Evolutionary conservation across 805 yeast genomes (phyloP).

Genomic region (Brettanomyces custersianus): DNA sequence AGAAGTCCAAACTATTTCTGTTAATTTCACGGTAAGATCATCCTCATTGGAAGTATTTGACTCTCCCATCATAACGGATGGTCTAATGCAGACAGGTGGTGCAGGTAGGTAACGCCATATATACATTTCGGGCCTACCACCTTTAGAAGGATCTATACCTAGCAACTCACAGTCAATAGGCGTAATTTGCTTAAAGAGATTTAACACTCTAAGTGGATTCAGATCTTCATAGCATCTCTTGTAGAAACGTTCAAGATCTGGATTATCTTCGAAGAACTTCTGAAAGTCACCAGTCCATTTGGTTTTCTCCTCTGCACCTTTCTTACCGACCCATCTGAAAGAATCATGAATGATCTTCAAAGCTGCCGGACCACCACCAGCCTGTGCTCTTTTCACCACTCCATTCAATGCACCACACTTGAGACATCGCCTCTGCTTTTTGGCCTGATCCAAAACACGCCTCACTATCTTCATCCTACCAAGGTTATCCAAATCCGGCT

Average conservation of each 20-base stretch:
- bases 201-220: slow-evolving; percentile 83
- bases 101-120: slow-evolving; percentile 97
- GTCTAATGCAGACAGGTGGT: slow-evolving; percentile 98
- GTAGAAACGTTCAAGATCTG: slow-evolving; percentile 81
- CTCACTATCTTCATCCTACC: slow-evolving; percentile 86
- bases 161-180: slow-evolving; percentile 88
- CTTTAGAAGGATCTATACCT: slow-evolving; percentile 80
- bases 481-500: slow-evolving; percentile 84
- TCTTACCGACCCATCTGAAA: slow-evolving; percentile 92
- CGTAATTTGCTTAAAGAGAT: slow-evolving; percentile 74
- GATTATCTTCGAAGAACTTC: slow-evolving; percentile 62
- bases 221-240: slow-evolving; percentile 88
- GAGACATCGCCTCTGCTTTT: slow-evolving; percentile 87
- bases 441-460: slow-evolving; percentile 82
- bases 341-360: slow-evolving; percentile 92
- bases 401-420: slow-evolving; percentile 87
- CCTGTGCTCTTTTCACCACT: slow-evolving; percentile 92
- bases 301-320: slow-evolving; percentile 71
- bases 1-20: slow-evolving; percentile 97
- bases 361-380: slow-evolving; percentile 90
- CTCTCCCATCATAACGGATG: slow-evolving; percentile 90
- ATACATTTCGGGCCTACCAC: slow-evolving; percentile 93
- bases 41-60: slow-evolving; percentile 90
- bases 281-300: slow-evolving; percentile 85
- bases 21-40: slow-evolving; percentile 89